Evolutionary conservation across 2,329 filamentous ascomycete species (phyloP), one percentile per base, ranked within the genome.

Genomic region (Xylariaceae sp.): DNA sequence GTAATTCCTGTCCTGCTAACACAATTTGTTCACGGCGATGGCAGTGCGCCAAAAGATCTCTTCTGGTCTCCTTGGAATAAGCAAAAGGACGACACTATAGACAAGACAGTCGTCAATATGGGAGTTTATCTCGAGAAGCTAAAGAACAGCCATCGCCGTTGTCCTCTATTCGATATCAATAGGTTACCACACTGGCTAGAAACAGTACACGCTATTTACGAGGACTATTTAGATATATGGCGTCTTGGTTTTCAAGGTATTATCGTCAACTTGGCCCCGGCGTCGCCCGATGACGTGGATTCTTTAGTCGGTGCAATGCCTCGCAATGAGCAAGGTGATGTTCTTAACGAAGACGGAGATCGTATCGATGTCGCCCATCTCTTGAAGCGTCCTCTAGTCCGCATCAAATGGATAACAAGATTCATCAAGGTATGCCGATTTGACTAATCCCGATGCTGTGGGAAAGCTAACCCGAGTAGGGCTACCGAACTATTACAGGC

Each of bases 321-420:
- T 60, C 79, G 77, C 50, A 87, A 88, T 50, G 82, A 82, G 54
- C 78, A 87, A 52, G 88, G 89, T 20, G 87, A 89, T 64, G 79
- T 90, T 14, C 70, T 87, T 48, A 86, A 92, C 63, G 84, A 85
- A 32, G 83, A 93, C 60, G 95, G 93, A 12, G 91, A 97, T 71
- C 86, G 91, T 49, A 92, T 97, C 7, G 95, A 98, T 70, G 95
- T 99, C 46, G 93, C 93, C 7, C 96, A 95, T 73, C 80, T 99
- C 44, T 79, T 99, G 50, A 97, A 96, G 75, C 81, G 93, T 51
- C 95, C 95, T 0, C 76, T 99, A 42, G 87, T 96, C 20, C 85
- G 95, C 45, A 79, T 97, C 58, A 97, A 96, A 72, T 90, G 93
- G 73, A 84, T 99, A 59, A 81, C 88, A 43, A 96, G 93, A 72